These are phyloP conservation scores for Dalechampia spathulata DNA, from an alignment of 441 rosid species.

Conservation along the genomic window DNA sequence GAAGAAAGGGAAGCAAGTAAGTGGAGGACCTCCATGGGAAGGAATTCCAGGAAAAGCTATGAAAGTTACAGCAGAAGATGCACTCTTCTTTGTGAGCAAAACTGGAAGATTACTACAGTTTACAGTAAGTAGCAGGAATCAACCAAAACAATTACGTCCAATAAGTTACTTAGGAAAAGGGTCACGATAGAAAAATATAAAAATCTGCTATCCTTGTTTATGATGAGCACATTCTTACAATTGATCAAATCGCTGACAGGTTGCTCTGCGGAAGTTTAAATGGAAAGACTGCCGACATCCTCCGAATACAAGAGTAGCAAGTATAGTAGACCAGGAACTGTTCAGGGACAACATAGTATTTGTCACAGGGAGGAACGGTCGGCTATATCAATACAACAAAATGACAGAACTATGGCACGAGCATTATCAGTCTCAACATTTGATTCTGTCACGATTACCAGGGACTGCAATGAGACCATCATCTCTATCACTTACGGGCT, in stretches of 20 bases:
- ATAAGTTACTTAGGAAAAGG: background rate
- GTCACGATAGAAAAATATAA: background rate
- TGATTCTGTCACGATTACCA: constrained; percentile 39
- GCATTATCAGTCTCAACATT: constrained; percentile 61
- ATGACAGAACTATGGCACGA: constrained; percentile 60
- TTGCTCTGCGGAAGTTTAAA: constrained; percentile 47
- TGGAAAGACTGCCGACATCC: constrained; percentile 66
- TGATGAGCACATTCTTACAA: background rate
- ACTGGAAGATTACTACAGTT: constrained; percentile 59
- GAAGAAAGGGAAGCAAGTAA: constrained; percentile 47
- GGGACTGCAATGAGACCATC: constrained; percentile 51
- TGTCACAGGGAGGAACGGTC: constrained; percentile 40
- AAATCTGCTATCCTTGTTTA: background rate
- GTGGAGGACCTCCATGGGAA: constrained; percentile 66
- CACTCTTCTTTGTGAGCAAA: constrained; percentile 59
- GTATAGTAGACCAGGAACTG: constrained; percentile 57
- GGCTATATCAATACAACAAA: constrained; percentile 59
- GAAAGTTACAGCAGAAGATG: constrained; percentile 50
- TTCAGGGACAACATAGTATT: constrained; percentile 52
- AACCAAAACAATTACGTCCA: background rate
- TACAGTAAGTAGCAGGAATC: constrained; percentile 39
- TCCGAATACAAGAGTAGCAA: constrained; percentile 41
- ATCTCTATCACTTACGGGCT: constrained; percentile 39
- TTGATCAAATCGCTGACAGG: constrained; percentile 28
- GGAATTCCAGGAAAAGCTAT: constrained; percentile 39